Conservation (phyloP, 2,329 filamentous ascomycete species). For the Fusarium verticillioides region DNA sequence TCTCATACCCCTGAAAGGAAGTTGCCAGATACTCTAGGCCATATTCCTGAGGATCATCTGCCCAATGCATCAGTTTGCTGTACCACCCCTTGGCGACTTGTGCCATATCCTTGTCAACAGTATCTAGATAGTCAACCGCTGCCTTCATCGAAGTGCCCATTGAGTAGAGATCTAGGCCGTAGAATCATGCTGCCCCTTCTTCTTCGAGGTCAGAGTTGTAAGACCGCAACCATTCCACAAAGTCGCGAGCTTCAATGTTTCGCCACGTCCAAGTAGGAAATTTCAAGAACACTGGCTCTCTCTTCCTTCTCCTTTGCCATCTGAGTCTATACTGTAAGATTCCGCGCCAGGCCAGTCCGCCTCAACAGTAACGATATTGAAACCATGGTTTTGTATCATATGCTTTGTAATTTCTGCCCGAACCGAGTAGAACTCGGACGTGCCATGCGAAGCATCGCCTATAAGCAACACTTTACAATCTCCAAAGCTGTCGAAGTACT, state of each 20-base stretch:
- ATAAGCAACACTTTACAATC: constrained; percentile 25
- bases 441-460: constrained; percentile 22
- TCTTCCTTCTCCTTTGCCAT: constrained; percentile 9
- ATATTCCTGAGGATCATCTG: constrained; percentile 25
- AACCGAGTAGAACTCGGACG: constrained; percentile 25
- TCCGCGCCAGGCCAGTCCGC: constrained; percentile 31
- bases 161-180: constrained; percentile 27
- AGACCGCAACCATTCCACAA: constrained; percentile 23
- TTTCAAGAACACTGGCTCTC: constrained; percentile 18
- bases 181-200: constrained; percentile 16
- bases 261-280: constrained; percentile 35
- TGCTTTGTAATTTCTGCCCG: constrained; percentile 31
- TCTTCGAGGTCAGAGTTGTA: constrained; percentile 13
- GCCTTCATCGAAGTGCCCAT: constrained; percentile 27
- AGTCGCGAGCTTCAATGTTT: constrained; percentile 26
- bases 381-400: constrained; percentile 28
- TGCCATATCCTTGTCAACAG: constrained; percentile 29
- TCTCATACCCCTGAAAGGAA: constrained; percentile 25
- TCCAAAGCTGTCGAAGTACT: constrained; percentile 22
- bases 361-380: constrained; percentile 29
- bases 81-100: constrained; percentile 21
- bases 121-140: constrained; percentile 25
- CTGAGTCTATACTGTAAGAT: constrained; percentile 8
- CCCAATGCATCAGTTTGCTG: constrained; percentile 21
- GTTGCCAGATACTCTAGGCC: constrained; percentile 23